phyloP scores from a whole-genome alignment of 163 green algal species.

The Chlorella variabilis region DNA sequence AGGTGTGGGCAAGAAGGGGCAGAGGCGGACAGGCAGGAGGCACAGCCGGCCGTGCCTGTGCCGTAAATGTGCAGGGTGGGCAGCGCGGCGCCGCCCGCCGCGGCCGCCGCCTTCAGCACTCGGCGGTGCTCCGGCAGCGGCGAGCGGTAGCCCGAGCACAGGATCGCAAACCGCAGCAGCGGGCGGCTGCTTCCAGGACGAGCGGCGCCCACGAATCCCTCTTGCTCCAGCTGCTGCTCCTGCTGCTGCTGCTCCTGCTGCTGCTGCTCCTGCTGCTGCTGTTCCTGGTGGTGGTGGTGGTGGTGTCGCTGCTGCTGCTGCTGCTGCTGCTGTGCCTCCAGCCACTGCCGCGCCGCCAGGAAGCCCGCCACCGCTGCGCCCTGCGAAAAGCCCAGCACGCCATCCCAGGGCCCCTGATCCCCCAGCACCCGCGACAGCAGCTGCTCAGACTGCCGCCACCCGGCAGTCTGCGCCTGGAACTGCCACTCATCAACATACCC shows the following conservation, averaged over 20 bases:
- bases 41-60: neutral
- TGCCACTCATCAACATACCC: slow-evolving; percentile 50
- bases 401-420: slow-evolving; percentile 35
- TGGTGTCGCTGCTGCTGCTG: neutral
- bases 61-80: slow-evolving; percentile 54
- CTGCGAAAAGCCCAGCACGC: slow-evolving; percentile 82
- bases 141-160: slow-evolving; percentile 43
- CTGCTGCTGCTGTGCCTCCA: slow-evolving; percentile 6
- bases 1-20: neutral
- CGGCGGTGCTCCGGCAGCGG: slow-evolving; percentile 6
- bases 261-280: slow-evolving; percentile 17
- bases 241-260: neutral
- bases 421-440: slow-evolving; percentile 4
- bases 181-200: neutral
- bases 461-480: slow-evolving; percentile 65
- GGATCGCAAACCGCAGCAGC: slow-evolving; percentile 39
- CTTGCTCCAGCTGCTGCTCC: no score
- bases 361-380: slow-evolving; percentile 45
- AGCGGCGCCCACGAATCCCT: no score
- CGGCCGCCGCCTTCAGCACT: neutral
- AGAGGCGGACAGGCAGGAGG: neutral
- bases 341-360: slow-evolving; percentile 35
- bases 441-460: slow-evolving; percentile 62
- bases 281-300: neutral
- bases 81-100: neutral